These are phyloP conservation scores for Exophiala phaeomuriformis DNA, from an alignment of 2,329 filamentous ascomycete genomes.

Conservation along the genomic window DNA sequence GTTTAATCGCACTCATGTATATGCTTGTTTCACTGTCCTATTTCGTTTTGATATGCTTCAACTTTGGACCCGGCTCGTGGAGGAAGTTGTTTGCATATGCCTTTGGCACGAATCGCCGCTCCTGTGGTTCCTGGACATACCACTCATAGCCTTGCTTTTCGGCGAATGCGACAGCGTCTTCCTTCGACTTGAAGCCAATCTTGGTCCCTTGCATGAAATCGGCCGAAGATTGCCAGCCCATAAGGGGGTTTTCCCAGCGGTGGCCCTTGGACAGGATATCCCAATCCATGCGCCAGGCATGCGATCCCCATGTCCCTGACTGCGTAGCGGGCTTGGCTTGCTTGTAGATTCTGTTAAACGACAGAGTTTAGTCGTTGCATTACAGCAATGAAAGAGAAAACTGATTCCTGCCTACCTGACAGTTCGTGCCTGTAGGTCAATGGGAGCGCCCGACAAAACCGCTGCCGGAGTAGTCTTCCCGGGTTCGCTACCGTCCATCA, in stretches of 20 bases:
- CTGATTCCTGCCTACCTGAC: slow-evolving; percentile 61
- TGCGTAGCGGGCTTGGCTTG: slow-evolving; percentile 93
- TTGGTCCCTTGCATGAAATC: slow-evolving; percentile 93
- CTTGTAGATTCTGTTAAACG: slow-evolving; percentile 68
- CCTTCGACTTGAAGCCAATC: slow-evolving; percentile 83
- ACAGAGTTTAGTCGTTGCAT: slow-evolving; percentile 9
- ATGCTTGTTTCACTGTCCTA: slow-evolving; percentile 39
- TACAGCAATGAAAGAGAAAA: neutral
- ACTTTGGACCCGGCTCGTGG: slow-evolving; percentile 52
- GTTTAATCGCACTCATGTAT: neutral
- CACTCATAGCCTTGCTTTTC: slow-evolving; percentile 99
- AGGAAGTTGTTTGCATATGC: slow-evolving; percentile 96
- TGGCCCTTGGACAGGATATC: slow-evolving; percentile 86
- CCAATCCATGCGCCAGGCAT: slow-evolving; percentile 98
- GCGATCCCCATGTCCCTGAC: slow-evolving; percentile 76
- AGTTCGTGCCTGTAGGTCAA: slow-evolving; percentile 86
- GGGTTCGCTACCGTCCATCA: slow-evolving; percentile 87
- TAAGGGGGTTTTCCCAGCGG: slow-evolving; percentile 96
- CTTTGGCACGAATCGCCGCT: slow-evolving; percentile 78
- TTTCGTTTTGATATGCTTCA: slow-evolving; percentile 81
- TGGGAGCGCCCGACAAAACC: slow-evolving; percentile 81
- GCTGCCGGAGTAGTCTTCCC: slow-evolving; percentile 69
- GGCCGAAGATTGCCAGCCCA: slow-evolving; percentile 95
- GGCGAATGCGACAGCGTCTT: slow-evolving; percentile 89
- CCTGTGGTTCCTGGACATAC: slow-evolving; percentile 94